These are phyloP conservation scores for Hypoxylon sp. DNA, from an alignment of 2,329 filamentous ascomycete species.

Conservation along the genomic window DNA sequence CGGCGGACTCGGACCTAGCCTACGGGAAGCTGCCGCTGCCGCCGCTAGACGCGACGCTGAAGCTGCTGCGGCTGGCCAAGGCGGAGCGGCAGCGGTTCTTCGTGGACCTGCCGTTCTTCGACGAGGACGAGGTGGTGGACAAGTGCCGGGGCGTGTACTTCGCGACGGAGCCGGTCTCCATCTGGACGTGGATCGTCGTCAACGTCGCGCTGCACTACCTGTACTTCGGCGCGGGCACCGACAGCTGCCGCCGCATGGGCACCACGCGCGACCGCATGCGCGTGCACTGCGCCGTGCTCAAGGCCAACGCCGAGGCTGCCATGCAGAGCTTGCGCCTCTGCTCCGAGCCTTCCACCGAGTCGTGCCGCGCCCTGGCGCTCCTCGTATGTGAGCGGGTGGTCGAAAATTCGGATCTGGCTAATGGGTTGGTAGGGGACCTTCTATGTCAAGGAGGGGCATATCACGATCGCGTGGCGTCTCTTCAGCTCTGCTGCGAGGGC, in stretches of 20 bases:
- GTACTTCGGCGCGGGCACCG: slow-evolving; percentile 26
- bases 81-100: slow-evolving; percentile 41
- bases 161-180: slow-evolving; percentile 40
- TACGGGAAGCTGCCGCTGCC: slow-evolving; percentile 36
- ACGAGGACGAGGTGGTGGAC: slow-evolving; percentile 39
- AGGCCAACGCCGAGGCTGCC: slow-evolving; percentile 37
- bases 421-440: slow-evolving; percentile 39
- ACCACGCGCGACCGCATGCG: slow-evolving; percentile 25
- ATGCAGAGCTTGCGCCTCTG: slow-evolving; percentile 42
- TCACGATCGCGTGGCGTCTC: slow-evolving; percentile 42
- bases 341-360: slow-evolving; percentile 41
- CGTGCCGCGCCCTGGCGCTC: slow-evolving; percentile 40
- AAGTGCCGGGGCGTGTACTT: slow-evolving; percentile 43
- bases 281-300: slow-evolving; percentile 24
- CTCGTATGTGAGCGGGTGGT: slow-evolving; percentile 33
- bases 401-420: slow-evolving; percentile 5
- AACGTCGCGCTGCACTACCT: slow-evolving; percentile 42
- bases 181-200: slow-evolving; percentile 42
- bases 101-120: slow-evolving; percentile 38
- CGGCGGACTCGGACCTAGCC: no score
- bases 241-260: slow-evolving; percentile 21
- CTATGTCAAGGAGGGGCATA: slow-evolving; percentile 41
- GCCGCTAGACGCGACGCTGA: slow-evolving; percentile 39
- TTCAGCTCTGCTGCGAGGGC: slow-evolving; percentile 39
- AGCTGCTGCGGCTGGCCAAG: slow-evolving; percentile 40